Evolutionary conservation across 108 stramenopile species (phyloP).

Genomic region (Nitzschia sp.): DNA sequence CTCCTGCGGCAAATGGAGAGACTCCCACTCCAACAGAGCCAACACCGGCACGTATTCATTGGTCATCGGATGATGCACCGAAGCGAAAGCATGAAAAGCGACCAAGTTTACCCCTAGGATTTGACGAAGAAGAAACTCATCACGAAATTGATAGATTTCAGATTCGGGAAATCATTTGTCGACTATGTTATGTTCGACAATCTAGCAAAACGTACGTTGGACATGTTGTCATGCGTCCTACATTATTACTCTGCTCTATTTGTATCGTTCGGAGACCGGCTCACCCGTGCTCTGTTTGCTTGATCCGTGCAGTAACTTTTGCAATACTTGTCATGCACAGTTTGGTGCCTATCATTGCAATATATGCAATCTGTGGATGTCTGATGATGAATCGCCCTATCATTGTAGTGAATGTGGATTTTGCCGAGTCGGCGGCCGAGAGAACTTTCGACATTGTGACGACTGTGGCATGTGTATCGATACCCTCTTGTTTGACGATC

Average conservation of each 20-base stretch:
- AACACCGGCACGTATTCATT: conserved; percentile 9
- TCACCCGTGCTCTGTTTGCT: not conserved
- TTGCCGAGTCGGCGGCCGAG: conserved; percentile 82
- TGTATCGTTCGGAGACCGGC: too few relatives aligned
- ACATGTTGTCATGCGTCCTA: not conserved
- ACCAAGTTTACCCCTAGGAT: conserved; percentile 35
- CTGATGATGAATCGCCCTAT: conserved; percentile 73
- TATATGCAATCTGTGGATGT: conserved; percentile 89
- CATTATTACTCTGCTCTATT: conserved; percentile 10
- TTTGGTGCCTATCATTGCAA: conserved; percentile 85
- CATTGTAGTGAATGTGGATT: conserved; percentile 84
- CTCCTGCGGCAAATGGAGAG: conserved; percentile 46
- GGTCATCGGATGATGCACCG: conserved; percentile 10
- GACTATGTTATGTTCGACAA: conserved; percentile 76
- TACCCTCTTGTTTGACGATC: conserved; percentile 56
- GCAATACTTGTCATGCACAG: conserved; percentile 61
- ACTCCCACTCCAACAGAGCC: conserved; percentile 52
- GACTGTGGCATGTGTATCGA: conserved; percentile 92
- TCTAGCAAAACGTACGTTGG: conserved; percentile 77
- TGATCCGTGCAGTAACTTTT: conserved; percentile 53
- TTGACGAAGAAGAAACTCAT: conserved; percentile 69
- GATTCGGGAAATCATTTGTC: conserved; percentile 78
- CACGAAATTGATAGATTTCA: conserved; percentile 83
- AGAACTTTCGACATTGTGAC: conserved; percentile 82
- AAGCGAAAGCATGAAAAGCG: conserved; percentile 37